A percentile compares a stretch with the other conserved stretches of the same genome.
Conservation (phyloP, 352 stramenopile species). For the Globisporangium mamillatum region DNA sequence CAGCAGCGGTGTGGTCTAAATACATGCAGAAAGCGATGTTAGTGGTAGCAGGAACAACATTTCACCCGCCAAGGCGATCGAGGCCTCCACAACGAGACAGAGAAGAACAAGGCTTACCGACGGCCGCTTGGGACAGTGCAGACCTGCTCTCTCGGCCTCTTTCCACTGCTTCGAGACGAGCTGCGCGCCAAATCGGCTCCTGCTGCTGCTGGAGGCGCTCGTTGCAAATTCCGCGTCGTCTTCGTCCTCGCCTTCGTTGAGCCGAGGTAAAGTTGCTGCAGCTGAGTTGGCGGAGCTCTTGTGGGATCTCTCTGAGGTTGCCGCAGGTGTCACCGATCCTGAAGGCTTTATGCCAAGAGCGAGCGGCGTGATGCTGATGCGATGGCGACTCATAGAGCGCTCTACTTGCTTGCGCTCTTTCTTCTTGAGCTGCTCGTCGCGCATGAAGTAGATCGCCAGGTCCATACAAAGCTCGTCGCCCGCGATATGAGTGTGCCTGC, state of each 20-base stretch:
- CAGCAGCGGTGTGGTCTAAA: conserved; percentile 10
- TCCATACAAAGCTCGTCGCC: conserved; percentile 84
- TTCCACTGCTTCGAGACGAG: conserved; percentile 56
- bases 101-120: conserved; percentile 19
- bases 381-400: conserved; percentile 44
- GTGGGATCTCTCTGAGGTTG: neutral
- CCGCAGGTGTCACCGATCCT: neutral
- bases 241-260: conserved; percentile 16
- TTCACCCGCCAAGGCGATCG: neutral
- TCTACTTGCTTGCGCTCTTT: conserved; percentile 31
- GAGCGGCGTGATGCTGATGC: conserved; percentile 37
- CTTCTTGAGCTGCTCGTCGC: conserved; percentile 61
- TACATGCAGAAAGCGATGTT: neutral
- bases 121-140: conserved; percentile 25
- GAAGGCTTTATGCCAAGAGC: neutral
- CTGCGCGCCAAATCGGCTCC: conserved; percentile 37
- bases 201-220: too few species aligned
- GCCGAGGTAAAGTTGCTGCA: conserved; percentile 3
- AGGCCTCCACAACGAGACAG: neutral
- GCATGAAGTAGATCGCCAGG: conserved; percentile 61
- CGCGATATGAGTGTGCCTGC: conserved; percentile 60
- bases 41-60: neutral
- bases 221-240: neutral
- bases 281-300: neutral
- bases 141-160: conserved; percentile 39